Evolutionary conservation across 352 stramenopile genomes (phyloP), one percentile per base, ranked within the genome.

Genomic region (Phytophthora hibernalis): DNA sequence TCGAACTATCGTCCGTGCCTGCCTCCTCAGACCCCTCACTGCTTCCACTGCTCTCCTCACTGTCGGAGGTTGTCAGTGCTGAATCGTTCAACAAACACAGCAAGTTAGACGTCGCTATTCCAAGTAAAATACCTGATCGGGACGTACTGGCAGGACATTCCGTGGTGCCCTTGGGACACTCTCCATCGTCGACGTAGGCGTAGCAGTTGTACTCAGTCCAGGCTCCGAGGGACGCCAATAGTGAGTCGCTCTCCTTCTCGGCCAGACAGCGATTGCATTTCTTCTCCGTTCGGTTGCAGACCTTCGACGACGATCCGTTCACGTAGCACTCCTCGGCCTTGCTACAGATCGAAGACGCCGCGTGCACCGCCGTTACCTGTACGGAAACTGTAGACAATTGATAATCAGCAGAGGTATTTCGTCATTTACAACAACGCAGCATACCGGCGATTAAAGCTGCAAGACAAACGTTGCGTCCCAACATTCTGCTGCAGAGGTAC

Each of bases 151-250:
- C 58, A 57, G 64, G 52, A 58, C 80, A 87, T 47, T 79, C 52
- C 47, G 68, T 80, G 13, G 78, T 82, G 45, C 61, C 60, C 12
- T 52, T 58, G 2, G 77, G 76, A 55, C 80, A 89, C 22, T 81
- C 59, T 20, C 63, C 70, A 56, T 72, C 47, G 35, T 70, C 63
- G 42, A 76, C 33, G 24, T 73, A 68, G 24, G 65, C 57, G 68
- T 83, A 77, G 69, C 81, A 89, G n/a, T 62, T 65, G 72, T 82
- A 86, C 55, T 83, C 68, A 18, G 67, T 75, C 24, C 15, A 67
- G n/a, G 54, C 50, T 24, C 74, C 53, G 30, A 82, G 4, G 6
- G 18, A 40, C 9, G 66, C 6, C 54, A 62, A 70, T 9, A 72
- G 30, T 7, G 59, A 67, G 30, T 77, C 54, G 30, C 54, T 72